A percentile compares a stretch with the other conserved stretches of the same genome.
These are phyloP conservation scores for Tolypocladium endophyticum DNA, from an alignment of 2,329 filamentous ascomycete species.

Conservation along the genomic window DNA sequence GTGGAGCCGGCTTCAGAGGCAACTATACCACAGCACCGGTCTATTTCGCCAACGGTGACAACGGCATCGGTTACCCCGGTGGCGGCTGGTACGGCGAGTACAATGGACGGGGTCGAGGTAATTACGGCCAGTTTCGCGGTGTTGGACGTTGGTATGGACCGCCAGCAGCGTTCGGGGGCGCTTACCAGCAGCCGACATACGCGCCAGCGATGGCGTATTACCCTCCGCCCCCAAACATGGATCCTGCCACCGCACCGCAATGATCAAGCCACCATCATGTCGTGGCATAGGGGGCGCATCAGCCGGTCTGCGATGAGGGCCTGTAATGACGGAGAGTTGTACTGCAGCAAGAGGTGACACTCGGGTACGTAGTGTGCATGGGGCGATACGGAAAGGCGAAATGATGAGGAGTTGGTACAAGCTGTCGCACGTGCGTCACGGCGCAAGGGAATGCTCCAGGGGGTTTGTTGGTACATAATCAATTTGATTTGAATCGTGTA, in stretches of 20 bases:
- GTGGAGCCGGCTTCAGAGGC: not conserved
- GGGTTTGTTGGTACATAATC: not conserved
- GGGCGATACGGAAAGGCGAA: not conserved
- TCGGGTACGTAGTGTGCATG: not conserved
- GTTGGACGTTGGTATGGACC: conserved; percentile 1
- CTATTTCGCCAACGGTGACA: not conserved
- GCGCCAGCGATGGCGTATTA: not conserved
- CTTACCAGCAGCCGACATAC: not conserved
- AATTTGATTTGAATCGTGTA: not conserved
- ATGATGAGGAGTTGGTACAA: not conserved
- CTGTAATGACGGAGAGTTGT: not conserved
- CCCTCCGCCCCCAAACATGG: not conserved
- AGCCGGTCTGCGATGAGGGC: not conserved
- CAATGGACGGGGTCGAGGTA: conserved; percentile 10
- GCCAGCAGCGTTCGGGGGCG: not conserved
- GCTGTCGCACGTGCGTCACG: not conserved
- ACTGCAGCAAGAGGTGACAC: not conserved
- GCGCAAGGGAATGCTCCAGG: not conserved
- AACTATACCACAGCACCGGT: not conserved
- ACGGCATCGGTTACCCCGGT: not conserved
- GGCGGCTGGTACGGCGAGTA: conserved; percentile 3
- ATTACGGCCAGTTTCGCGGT: conserved; percentile 1
- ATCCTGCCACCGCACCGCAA: not conserved
- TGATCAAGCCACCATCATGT: not conserved
- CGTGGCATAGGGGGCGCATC: not conserved